These are phyloP conservation scores for Coix lacrymajobi DNA, from an alignment of 176 grass and related monocot genomes.

Conservation along the genomic window DNA sequence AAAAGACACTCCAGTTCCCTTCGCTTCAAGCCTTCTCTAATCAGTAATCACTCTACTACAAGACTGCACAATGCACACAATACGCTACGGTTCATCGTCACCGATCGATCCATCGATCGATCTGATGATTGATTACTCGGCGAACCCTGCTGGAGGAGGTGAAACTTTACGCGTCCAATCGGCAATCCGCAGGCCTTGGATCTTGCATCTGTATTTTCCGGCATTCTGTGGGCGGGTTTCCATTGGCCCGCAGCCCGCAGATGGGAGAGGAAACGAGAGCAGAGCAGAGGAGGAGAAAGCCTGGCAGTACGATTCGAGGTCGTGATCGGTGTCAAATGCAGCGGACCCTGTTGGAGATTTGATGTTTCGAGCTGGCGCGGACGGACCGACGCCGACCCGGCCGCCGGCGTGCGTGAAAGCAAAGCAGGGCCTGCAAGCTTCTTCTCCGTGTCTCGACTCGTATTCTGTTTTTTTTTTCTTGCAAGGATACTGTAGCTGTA, in stretches of 20 bases:
- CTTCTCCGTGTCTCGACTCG: too few relatives aligned
- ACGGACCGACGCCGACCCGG: not conserved
- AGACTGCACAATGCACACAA: not conserved
- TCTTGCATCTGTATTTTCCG: not conserved
- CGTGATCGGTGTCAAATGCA: not conserved
- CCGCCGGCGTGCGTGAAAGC: not conserved
- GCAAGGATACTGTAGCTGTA: too few relatives aligned
- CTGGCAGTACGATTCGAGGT: not conserved
- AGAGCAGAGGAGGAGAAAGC: too few relatives aligned
- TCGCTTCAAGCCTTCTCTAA: not conserved
- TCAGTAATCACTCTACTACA: not conserved
- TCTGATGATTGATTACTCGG: not conserved
- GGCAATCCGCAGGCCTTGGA: constrained; percentile 21
- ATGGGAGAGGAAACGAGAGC: not conserved
- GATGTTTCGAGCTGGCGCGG: constrained; percentile 6
- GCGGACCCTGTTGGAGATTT: not conserved
- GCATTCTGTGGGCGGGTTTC: not conserved
- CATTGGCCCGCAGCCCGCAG: not conserved
- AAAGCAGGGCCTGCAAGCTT: too few relatives aligned
- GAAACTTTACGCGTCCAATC: constrained; percentile 11
- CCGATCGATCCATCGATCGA: not conserved
- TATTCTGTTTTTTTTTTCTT: too few relatives aligned
- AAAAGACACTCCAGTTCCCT: not conserved
- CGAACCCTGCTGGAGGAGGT: not conserved
- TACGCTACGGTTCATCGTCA: not conserved